phyloP scores from a whole-genome alignment of 169 alveolate genomes.

The Ichthyophthirius multifiliis region DNA sequence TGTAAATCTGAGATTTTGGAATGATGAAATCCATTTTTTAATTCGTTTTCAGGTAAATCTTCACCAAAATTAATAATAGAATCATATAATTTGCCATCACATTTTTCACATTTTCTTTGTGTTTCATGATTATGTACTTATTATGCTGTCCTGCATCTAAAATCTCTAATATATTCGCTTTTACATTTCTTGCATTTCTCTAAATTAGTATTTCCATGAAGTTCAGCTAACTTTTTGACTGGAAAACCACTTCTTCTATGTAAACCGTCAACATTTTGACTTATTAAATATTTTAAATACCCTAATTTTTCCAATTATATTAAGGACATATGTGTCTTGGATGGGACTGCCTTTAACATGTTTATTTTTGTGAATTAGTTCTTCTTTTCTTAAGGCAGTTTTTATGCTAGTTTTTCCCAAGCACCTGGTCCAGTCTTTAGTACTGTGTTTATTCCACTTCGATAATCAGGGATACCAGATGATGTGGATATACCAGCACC shows the following conservation, averaged over 20 bases:
- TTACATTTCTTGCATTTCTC: conserved; percentile 76
- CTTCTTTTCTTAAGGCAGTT: conserved; percentile 14
- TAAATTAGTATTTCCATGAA: conserved; percentile 82
- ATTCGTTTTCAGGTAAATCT: conserved; percentile 64
- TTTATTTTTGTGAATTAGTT: conserved; percentile 11
- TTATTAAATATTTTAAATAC: conserved; percentile 62
- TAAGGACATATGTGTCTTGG: conserved; percentile 79
- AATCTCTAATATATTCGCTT: conserved; percentile 70
- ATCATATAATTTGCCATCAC: conserved; percentile 75
- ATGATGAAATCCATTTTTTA: conserved; percentile 57
- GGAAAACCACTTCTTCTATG: conserved; percentile 83
- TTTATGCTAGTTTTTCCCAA: conserved; percentile 71
- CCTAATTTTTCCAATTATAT: conserved; percentile 61
- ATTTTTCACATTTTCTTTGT: conserved; percentile 64
- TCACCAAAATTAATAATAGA: conserved; percentile 81
- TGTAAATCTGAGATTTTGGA: conserved; percentile 63
- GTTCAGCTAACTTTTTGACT: conserved; percentile 65
- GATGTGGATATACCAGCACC: conserved; percentile 89
- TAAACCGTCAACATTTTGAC: conserved; percentile 81
- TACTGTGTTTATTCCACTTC: conserved; percentile 73
- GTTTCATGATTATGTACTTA: conserved; percentile 70
- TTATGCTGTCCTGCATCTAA: conserved; percentile 73
- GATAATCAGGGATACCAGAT: conserved; percentile 84
- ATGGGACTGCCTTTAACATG: conserved; percentile 63
- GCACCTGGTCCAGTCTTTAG: conserved; percentile 77